Conservation (phyloP, 1,139 yeast species). For the Diutina rugosa region DNA sequence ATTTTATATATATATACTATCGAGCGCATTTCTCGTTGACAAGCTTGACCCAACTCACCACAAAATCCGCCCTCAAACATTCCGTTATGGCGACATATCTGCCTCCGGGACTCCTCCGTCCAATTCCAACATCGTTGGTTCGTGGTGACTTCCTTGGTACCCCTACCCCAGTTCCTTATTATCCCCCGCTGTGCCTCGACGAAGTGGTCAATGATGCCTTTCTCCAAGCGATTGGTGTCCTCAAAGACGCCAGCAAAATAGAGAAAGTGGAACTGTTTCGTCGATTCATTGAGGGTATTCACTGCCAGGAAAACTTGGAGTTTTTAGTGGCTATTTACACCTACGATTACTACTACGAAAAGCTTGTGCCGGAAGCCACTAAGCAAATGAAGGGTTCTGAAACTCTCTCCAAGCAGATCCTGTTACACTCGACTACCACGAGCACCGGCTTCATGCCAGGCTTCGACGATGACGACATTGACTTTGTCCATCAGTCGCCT, state of each 20-base stretch:
- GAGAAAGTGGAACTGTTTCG: slow-evolving; percentile 8
- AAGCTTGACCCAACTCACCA: background rate
- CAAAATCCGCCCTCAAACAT: background rate
- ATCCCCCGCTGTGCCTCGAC: slow-evolving; percentile 6
- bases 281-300: slow-evolving; percentile 8
- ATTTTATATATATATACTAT: no score
- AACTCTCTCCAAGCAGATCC: background rate
- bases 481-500: slow-evolving; percentile 12
- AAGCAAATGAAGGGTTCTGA: background rate
- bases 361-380: slow-evolving; percentile 5
- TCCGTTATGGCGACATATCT: background rate
- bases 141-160: background rate
- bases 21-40: background rate
- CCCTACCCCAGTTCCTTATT: background rate
- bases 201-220: slow-evolving; percentile 14
- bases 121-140: background rate
- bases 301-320: slow-evolving; percentile 8
- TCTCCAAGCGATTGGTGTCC: slow-evolving; percentile 8
- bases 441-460: background rate
- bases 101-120: background rate
- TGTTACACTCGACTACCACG: background rate
- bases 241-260: slow-evolving; percentile 5
- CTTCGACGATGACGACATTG: slow-evolving; percentile 7
- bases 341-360: slow-evolving; percentile 14
- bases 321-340: slow-evolving; percentile 8